A percentile compares a stretch with the other conserved stretches of the same genome.
These are phyloP conservation scores for Decorospora gaudefroyi DNA, from an alignment of 2,329 filamentous ascomycete genomes.

Conservation along the genomic window DNA sequence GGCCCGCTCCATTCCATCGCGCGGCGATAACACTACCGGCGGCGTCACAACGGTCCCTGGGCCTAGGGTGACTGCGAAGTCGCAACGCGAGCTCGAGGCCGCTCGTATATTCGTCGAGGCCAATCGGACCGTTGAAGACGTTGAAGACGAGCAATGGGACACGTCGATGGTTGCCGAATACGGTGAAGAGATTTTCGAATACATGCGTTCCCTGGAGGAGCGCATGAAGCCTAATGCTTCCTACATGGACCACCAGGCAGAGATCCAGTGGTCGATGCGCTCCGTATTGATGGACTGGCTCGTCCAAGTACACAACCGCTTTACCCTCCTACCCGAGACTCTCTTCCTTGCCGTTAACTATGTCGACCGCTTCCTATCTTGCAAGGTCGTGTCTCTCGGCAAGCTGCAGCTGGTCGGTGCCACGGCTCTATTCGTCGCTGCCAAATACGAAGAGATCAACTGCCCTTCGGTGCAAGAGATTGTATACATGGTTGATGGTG, in stretches of 20 bases:
- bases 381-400: slow-evolving; percentile 90
- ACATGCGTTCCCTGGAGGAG: slow-evolving; percentile 89
- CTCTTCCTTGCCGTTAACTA: slow-evolving; percentile 95
- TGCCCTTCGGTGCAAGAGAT: slow-evolving; percentile 94
- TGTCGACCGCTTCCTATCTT: slow-evolving; percentile 92
- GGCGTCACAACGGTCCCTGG: slow-evolving; percentile 69
- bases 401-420: slow-evolving; percentile 96
- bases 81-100: slow-evolving; percentile 72
- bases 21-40: slow-evolving; percentile 72
- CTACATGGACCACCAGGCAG: slow-evolving; percentile 97
- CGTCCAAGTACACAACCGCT: slow-evolving; percentile 91
- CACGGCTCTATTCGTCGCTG: slow-evolving; percentile 91
- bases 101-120: slow-evolving; percentile 69
- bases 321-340: slow-evolving; percentile 89
- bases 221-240: slow-evolving; percentile 83
- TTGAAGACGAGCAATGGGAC: slow-evolving; percentile 89
- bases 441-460: slow-evolving; percentile 99
- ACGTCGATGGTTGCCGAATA: slow-evolving; percentile 98
- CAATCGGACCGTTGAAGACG: slow-evolving; percentile 69
- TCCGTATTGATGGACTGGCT: slow-evolving; percentile 98
- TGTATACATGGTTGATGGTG: slow-evolving; percentile 95
- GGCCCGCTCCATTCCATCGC: slow-evolving; percentile 76
- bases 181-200: slow-evolving; percentile 90
- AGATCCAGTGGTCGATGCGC: slow-evolving; percentile 99
- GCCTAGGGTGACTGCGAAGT: slow-evolving; percentile 71